Evolutionary conservation across 495 filamentous ascomycete species (phyloP).

Genomic region (Penicillium macrosclerotiorum): DNA sequence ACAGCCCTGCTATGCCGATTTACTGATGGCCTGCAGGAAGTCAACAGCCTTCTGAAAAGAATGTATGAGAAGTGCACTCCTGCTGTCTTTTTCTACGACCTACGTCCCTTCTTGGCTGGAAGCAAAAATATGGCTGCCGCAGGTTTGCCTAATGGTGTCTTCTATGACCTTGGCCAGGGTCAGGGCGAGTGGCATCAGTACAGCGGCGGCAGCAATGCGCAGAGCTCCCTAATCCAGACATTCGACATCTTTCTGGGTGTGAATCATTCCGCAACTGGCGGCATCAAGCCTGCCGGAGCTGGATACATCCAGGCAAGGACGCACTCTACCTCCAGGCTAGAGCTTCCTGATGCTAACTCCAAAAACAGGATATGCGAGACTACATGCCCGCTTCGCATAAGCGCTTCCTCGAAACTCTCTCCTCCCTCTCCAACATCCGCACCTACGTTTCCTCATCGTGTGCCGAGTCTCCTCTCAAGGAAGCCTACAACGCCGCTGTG

Average conservation of each 20-base stretch:
- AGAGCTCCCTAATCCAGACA: slow-evolving; percentile 90
- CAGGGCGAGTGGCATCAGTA: slow-evolving; percentile 69
- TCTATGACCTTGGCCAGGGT: slow-evolving; percentile 78
- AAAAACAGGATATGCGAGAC: slow-evolving; percentile 73
- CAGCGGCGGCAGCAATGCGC: slow-evolving; percentile 89
- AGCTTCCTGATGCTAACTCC: background rate
- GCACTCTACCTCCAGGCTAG: background rate
- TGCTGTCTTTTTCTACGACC: slow-evolving; percentile 83
- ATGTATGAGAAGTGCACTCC: slow-evolving; percentile 91
- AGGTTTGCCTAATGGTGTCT: slow-evolving; percentile 80
- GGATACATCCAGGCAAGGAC: slow-evolving; percentile 34
- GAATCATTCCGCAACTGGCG: slow-evolving; percentile 83
- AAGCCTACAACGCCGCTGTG: slow-evolving; percentile 85
- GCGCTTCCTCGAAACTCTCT: slow-evolving; percentile 76
- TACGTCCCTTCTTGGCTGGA: slow-evolving; percentile 89
- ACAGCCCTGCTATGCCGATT: slow-evolving; percentile 69
- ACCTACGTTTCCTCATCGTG: slow-evolving; percentile 65
- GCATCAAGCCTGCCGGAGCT: slow-evolving; percentile 44
- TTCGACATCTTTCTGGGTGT: slow-evolving; percentile 88
- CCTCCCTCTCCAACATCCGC: slow-evolving; percentile 75
- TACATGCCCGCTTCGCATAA: slow-evolving; percentile 97
- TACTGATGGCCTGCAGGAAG: slow-evolving; percentile 76
- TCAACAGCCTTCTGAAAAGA: slow-evolving; percentile 66
- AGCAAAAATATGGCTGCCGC: slow-evolving; percentile 96
- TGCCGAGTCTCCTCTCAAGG: slow-evolving; percentile 58